A percentile compares a stretch with the other conserved stretches of the same genome.
Evolutionary conservation across 805 yeast species (phyloP).

Genomic region (Candida ovalis): DNA sequence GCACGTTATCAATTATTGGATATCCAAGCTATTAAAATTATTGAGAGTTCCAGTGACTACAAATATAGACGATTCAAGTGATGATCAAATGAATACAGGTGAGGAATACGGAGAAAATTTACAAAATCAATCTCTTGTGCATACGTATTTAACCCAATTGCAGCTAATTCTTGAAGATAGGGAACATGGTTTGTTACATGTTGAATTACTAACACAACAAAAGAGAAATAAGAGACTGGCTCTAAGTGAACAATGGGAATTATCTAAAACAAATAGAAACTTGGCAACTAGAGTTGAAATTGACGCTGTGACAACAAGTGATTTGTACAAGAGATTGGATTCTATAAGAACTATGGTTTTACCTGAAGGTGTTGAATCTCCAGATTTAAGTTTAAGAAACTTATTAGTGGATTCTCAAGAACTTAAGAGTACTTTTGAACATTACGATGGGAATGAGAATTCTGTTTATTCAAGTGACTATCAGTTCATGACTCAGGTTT

Average conservation of each 20-base stretch:
- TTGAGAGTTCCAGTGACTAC: conserved; percentile 1
- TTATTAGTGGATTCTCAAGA: conserved; percentile 23
- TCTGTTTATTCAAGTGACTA: conserved; percentile 11
- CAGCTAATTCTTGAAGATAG: conserved; percentile 46
- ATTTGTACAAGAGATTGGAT: conserved; percentile 29
- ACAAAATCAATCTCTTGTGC: conserved; percentile 69
- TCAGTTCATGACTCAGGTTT: conserved; percentile 13
- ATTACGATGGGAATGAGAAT: conserved; percentile 17
- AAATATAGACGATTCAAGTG: conserved; percentile 7
- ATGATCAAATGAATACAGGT: conserved; percentile 41
- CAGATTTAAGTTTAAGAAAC: conserved; percentile 26
- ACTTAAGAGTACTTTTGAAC: conserved; percentile 24
- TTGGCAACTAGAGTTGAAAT: neutral
- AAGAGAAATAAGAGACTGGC: conserved; percentile 1
- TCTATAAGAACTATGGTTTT: conserved; percentile 27
- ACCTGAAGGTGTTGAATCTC: conserved; percentile 32
- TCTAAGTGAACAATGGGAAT: neutral
- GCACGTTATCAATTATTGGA: conserved; percentile 47
- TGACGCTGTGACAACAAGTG: conserved; percentile 19
- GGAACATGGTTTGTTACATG: conserved; percentile 31
- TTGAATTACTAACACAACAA: conserved; percentile 17
- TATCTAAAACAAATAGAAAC: neutral
- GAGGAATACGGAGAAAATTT: conserved; percentile 77
- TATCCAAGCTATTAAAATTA: conserved; percentile 47
- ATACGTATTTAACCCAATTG: conserved; percentile 52